A percentile compares a stretch with the other conserved stretches of the same genome.
Conservation (phyloP, 352 stramenopile genomes). For the Peronospora destructor region DNA sequence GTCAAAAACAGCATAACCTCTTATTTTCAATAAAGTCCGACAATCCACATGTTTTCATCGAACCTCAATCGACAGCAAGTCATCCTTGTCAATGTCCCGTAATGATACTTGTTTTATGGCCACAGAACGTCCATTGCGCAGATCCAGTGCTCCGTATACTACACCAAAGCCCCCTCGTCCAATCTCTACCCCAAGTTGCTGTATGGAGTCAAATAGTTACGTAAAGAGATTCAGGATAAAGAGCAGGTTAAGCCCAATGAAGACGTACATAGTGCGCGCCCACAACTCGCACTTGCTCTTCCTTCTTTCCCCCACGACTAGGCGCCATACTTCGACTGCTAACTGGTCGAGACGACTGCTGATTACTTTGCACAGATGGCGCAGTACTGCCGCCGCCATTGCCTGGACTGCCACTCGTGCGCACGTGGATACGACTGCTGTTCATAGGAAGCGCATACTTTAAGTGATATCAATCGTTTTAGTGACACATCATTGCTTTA, state of each 20-base stretch:
- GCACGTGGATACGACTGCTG: constrained; percentile 21
- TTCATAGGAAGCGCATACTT: constrained; percentile 21
- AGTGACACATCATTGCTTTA: background rate
- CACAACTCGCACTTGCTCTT: constrained; percentile 63
- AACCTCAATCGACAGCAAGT: constrained; percentile 75
- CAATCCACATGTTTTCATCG: too few relatives aligned
- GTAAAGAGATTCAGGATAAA: constrained; percentile 1
- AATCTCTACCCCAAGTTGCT: constrained; percentile 90
- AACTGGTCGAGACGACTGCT: constrained; percentile 9
- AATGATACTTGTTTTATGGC: constrained; percentile 85
- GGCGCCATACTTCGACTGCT: constrained; percentile 17
- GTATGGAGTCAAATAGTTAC: constrained; percentile 2
- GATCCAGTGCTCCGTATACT: constrained; percentile 85
- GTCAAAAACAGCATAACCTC: constrained; percentile 5
- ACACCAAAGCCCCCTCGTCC: constrained; percentile 87
- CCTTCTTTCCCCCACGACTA: constrained; percentile 23
- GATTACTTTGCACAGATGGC: constrained; percentile 5
- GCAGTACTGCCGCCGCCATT: background rate
- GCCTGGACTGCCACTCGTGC: constrained; percentile 16
- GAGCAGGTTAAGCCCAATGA: constrained; percentile 4
- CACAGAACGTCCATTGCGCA: constrained; percentile 75
- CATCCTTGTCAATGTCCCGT: constrained; percentile 78
- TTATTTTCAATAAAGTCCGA: too few relatives aligned
- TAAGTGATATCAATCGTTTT: background rate
- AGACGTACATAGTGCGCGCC: constrained; percentile 63